These are phyloP conservation scores for Lactarius tabidus DNA, from an alignment of 768 basidiomycete species.

Conservation along the genomic window DNA sequence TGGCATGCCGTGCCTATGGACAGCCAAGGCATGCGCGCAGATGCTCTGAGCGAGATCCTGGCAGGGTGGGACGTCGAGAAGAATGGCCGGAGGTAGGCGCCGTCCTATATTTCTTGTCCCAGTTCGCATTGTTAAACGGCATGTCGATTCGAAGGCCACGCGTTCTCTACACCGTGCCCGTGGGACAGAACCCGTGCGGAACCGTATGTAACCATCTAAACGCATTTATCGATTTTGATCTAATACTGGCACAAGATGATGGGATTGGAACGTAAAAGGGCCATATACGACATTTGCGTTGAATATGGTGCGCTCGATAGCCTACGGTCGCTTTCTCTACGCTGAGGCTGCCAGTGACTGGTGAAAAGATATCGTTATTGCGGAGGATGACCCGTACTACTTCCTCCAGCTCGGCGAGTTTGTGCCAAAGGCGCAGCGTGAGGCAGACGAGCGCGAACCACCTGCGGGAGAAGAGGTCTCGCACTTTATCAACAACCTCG, in stretches of 20 bases:
- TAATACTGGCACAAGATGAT: slow-evolving; percentile 46
- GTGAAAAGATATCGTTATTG: slow-evolving; percentile 60
- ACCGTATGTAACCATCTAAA: slow-evolving; percentile 36
- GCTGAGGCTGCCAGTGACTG: too few species aligned
- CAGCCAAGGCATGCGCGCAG: slow-evolving; percentile 61
- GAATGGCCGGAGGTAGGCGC: neutral
- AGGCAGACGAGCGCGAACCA: slow-evolving; percentile 11
- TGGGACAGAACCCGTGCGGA: slow-evolving; percentile 86
- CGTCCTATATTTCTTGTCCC: neutral
- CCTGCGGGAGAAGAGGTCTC: slow-evolving; percentile 37
- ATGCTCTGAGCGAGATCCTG: slow-evolving; percentile 55
- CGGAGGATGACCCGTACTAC: slow-evolving; percentile 83
- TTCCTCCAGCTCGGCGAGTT: slow-evolving; percentile 65
- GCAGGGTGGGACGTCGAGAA: slow-evolving; percentile 56
- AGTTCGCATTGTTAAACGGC: neutral
- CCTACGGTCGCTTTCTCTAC: slow-evolving; percentile 3
- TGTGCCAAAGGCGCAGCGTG: slow-evolving; percentile 40
- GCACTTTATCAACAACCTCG: slow-evolving; percentile 50
- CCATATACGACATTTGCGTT: slow-evolving; percentile 77
- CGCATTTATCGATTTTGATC: neutral
- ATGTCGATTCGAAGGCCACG: slow-evolving; percentile 45
- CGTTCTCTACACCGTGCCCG: slow-evolving; percentile 69
- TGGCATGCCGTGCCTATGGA: slow-evolving; percentile 65
- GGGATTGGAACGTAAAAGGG: slow-evolving; percentile 59
- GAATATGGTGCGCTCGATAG: slow-evolving; percentile 54